Conservation (phyloP, 2,329 filamentous ascomycete species). For the Rhynchosporium secalis region DNA sequence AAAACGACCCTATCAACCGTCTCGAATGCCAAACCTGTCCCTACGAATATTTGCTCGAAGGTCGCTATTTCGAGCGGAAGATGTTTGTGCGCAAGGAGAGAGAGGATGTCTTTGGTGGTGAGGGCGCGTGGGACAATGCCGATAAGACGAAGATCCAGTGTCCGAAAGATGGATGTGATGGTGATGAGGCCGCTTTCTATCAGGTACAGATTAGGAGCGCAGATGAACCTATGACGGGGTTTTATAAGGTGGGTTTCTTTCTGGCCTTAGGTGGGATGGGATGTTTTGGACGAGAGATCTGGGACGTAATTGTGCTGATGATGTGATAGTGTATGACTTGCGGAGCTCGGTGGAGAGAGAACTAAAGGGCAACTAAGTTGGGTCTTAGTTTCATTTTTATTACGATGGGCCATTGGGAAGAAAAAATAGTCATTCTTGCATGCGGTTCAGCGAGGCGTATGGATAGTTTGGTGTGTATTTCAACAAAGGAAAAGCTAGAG, state of each 20-base stretch:
- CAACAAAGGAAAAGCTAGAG: not conserved
- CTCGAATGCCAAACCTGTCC: conserved; percentile 96
- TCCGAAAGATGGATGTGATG: conserved; percentile 75
- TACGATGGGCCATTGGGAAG: not conserved
- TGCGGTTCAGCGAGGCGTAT: conserved; percentile 36
- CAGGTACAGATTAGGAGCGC: conserved; percentile 97
- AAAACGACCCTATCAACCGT: conserved; percentile 59
- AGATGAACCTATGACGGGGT: conserved; percentile 97
- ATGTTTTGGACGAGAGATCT: conserved; percentile 26
- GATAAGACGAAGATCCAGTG: conserved; percentile 84
- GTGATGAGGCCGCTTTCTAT: conserved; percentile 86
- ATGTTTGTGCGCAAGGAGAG: conserved; percentile 80
- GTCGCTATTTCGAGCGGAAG: conserved; percentile 77
- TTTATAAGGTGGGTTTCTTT: conserved; percentile 69
- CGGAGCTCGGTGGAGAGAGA: conserved; percentile 65
- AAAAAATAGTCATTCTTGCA: conserved; percentile 20
- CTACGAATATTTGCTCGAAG: conserved; percentile 81
- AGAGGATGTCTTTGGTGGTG: conserved; percentile 87
- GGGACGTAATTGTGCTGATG: conserved; percentile 24
- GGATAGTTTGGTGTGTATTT: conserved; percentile 2
- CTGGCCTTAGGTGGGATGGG: not conserved
- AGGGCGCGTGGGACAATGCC: conserved; percentile 87
- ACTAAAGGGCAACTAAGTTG: conserved; percentile 42
- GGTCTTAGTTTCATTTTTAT: not conserved
- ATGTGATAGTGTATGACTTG: conserved; percentile 63